A percentile compares a stretch with the other conserved stretches of the same genome.
These are phyloP conservation scores for Camellia japonica DNA, from an alignment of 148 eudicot genomes.

Conservation along the genomic window DNA sequence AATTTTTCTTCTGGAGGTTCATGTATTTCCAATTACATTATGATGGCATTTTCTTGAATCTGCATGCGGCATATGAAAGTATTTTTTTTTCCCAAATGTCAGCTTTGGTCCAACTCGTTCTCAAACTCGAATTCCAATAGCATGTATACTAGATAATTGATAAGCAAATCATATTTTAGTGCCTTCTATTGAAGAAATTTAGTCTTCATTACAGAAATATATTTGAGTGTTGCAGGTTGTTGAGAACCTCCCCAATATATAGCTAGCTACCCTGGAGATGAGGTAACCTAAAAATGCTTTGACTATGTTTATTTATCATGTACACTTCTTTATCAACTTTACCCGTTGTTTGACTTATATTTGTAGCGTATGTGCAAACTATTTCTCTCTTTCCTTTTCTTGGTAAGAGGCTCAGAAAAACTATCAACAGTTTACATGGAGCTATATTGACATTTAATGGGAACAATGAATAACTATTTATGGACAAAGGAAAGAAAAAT, in stretches of 20 bases:
- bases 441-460: too few species aligned
- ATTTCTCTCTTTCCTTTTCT: too few species aligned
- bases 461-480: too few species aligned
- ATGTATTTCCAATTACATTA: too few species aligned
- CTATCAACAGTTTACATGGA: too few species aligned
- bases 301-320: neutral
- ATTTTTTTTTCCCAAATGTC: neutral
- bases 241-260: constrained; percentile 31
- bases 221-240: constrained; percentile 28
- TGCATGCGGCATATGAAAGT: too few species aligned
- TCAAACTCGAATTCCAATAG: too few species aligned
- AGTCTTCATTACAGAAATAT: neutral
- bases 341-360: too few species aligned
- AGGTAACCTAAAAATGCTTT: constrained; percentile 21
- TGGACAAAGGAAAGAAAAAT: too few species aligned
- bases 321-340: neutral
- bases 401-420: too few species aligned
- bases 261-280: constrained; percentile 29
- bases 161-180: neutral
- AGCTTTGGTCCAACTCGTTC: neutral
- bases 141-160: neutral
- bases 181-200: neutral
- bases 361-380: too few species aligned
- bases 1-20: too few species aligned
- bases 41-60: constrained; percentile 4